phyloP scores from a whole-genome alignment of 495 filamentous ascomycete species.

The Alectoria sarmentosa region DNA sequence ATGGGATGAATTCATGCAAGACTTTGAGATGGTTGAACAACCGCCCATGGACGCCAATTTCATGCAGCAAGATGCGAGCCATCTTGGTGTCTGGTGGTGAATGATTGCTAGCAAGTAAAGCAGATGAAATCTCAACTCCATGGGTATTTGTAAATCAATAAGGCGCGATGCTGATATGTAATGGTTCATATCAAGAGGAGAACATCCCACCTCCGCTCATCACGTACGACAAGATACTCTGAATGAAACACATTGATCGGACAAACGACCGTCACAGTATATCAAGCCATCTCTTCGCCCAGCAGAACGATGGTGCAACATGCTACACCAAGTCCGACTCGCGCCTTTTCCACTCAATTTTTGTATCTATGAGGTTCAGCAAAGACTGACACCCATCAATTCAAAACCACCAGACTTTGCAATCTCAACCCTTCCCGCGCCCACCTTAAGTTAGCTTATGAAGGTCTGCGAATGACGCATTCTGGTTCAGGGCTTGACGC shows the following conservation, averaged over 20 bases:
- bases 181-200: not conserved
- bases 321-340: constrained; percentile 25
- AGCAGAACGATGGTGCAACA: constrained; percentile 11
- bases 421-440: constrained; percentile 43
- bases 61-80: not conserved
- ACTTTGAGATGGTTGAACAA: constrained; percentile 37
- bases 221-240: not conserved
- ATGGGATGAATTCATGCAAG: constrained; percentile 46
- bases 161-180: not conserved
- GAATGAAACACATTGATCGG: too few relatives aligned
- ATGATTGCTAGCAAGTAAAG: not conserved
- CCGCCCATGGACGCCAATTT: constrained; percentile 2
- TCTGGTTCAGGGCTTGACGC: constrained; percentile 34
- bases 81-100: constrained; percentile 21
- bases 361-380: constrained; percentile 14
- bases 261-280: not conserved
- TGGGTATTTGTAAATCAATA: not conserved
- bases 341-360: constrained; percentile 23
- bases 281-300: constrained; percentile 5
- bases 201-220: not conserved
- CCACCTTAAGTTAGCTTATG: constrained; percentile 39
- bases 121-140: constrained; percentile 7
- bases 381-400: constrained; percentile 28
- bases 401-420: constrained; percentile 37
- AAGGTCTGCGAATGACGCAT: constrained; percentile 27